Evolutionary conservation across 108 stramenopile species (phyloP), one percentile per base, ranked within the genome.

Genomic region (Cyclostephanos tholiformis): DNA sequence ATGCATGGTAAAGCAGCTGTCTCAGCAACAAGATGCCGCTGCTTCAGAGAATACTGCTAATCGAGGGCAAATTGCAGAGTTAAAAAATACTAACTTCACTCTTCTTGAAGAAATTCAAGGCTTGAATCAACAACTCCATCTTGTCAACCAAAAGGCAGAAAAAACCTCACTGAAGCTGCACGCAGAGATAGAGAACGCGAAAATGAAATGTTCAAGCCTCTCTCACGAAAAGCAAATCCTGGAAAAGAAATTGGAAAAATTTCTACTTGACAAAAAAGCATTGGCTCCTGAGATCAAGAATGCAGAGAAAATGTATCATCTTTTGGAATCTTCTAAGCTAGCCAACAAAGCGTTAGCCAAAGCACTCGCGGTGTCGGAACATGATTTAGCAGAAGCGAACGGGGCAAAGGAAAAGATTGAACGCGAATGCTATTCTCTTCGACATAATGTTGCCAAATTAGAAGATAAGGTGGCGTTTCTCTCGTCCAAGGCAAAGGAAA

Each of bases 301-400:
- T 50, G 39, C 64, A 20, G 44, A 50, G 39, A 65, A 65, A 50
- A 35, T 65, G 41, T 23, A 41, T 12, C 11, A 43, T 9, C 17
- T 65, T 1, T 41, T 65, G 27, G 44, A 65, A 27, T 65, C 64
- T 65, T 11, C 64, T 8, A 29, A 65, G 64, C 36, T 75, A 13
- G 74, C 74, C 12, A 75, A 75, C 32, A 53, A 64, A 60, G 74
- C 75, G 41, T 25, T 76, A 8, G 75, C 75, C 9, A 39, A 76
- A 51, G 64, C 75, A 19, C 49, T 76, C 41, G 75, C 75, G 7
- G 44, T 68, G 3, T 76, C 75, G 17, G 75, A 76, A 56, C 67
- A 76, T 56, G 67, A 76, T 63, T 56, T 76, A 22, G 75, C 75
- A 23, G 67, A 68, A 9, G 75, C 75, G 14, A 61, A 56, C 39